Evolutionary conservation across 2,329 filamentous ascomycete species (phyloP).

Genomic region (Truncatella angustata): DNA sequence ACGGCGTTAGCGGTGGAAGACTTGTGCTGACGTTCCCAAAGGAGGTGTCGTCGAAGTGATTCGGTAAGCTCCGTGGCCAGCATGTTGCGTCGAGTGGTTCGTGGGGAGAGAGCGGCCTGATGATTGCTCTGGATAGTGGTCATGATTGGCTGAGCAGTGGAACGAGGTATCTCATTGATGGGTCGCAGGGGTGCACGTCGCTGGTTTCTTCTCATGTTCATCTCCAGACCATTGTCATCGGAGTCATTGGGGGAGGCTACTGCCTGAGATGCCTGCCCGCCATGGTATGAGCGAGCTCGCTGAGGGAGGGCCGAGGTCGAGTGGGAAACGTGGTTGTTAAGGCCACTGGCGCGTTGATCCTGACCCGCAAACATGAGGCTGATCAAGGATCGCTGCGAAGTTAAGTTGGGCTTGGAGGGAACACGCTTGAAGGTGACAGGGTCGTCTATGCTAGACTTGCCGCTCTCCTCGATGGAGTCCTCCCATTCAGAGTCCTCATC

Average conservation of each 20-base stretch:
- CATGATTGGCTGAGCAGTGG: slow-evolving; percentile 73
- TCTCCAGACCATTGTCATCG: slow-evolving; percentile 60
- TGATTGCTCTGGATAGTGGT: slow-evolving; percentile 63
- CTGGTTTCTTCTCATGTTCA: slow-evolving; percentile 65
- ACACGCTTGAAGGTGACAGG: slow-evolving; percentile 84
- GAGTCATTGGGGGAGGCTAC: slow-evolving; percentile 56
- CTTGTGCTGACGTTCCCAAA: slow-evolving; percentile 96
- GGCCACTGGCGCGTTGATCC: slow-evolving; percentile 66
- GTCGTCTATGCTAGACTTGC: slow-evolving; percentile 78
- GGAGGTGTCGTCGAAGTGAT: slow-evolving; percentile 83
- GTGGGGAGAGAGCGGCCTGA: slow-evolving; percentile 79
- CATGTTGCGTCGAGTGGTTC: slow-evolving; percentile 94
- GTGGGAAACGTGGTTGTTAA: slow-evolving; percentile 68
- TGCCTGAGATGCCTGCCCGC: slow-evolving; percentile 31
- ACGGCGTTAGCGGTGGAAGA: slow-evolving; percentile 85
- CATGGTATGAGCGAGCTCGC: slow-evolving; percentile 53
- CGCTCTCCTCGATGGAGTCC: slow-evolving; percentile 75
- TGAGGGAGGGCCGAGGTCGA: slow-evolving; percentile 63
- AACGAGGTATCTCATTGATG: slow-evolving; percentile 64
- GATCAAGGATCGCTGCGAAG: slow-evolving; percentile 83
- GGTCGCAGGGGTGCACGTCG: slow-evolving; percentile 48
- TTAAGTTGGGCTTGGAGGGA: slow-evolving; percentile 80
- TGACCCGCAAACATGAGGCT: slow-evolving; percentile 81
- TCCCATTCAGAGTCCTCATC: slow-evolving; percentile 62
- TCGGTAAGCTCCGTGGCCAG: slow-evolving; percentile 91